Percentiles rank a stretch among this genome's conserved stretches.
phyloP scores from a whole-genome alignment of 1,284 basidiomycete genomes.

The Sporisorium exsertum region DNA sequence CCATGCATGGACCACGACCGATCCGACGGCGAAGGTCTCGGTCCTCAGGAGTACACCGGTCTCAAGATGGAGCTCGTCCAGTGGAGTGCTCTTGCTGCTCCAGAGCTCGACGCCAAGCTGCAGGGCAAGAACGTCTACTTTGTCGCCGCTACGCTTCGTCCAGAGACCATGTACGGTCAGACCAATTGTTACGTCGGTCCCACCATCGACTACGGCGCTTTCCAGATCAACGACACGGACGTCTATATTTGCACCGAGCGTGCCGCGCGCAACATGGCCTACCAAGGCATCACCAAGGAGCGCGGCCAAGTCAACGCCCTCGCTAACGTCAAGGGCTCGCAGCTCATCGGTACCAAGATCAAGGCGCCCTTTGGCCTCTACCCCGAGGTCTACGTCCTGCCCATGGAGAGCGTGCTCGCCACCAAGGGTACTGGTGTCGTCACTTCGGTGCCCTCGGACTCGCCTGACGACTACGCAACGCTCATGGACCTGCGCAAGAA shows the following conservation, averaged over 20 bases:
- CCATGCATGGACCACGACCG: constrained; percentile 99
- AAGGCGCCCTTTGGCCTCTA: constrained; percentile 86
- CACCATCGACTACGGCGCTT: constrained; percentile 90
- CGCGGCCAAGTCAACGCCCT: constrained; percentile 62
- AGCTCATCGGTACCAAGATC: constrained; percentile 89
- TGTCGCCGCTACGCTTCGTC: constrained; percentile 93
- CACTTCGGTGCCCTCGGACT: constrained; percentile 97
- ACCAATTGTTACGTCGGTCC: constrained; percentile 98
- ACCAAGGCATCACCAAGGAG: constrained; percentile 80
- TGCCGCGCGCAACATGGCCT: constrained; percentile 96
- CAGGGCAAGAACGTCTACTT: constrained; percentile 86
- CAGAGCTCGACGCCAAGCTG: constrained; percentile 74
- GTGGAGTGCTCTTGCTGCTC: constrained; percentile 71
- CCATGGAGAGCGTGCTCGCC: constrained; percentile 96
- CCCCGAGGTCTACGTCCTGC: constrained; percentile 91
- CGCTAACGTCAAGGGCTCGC: constrained; percentile 73
- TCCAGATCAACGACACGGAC: constrained; percentile 75
- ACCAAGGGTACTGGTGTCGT: constrained; percentile 99
- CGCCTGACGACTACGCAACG: constrained; percentile 95
- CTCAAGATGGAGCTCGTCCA: constrained; percentile 93
- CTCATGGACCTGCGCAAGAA: constrained; percentile 95
- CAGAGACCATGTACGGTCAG: constrained; percentile 98
- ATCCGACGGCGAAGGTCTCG: constrained; percentile 90
- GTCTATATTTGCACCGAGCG: constrained; percentile 91
- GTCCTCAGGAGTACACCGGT: constrained; percentile 95